A percentile compares a stretch with the other conserved stretches of the same genome.
phyloP scores from a whole-genome alignment of 1,284 basidiomycete genomes.

The Cutaneotrichosporon spelunceum region DNA sequence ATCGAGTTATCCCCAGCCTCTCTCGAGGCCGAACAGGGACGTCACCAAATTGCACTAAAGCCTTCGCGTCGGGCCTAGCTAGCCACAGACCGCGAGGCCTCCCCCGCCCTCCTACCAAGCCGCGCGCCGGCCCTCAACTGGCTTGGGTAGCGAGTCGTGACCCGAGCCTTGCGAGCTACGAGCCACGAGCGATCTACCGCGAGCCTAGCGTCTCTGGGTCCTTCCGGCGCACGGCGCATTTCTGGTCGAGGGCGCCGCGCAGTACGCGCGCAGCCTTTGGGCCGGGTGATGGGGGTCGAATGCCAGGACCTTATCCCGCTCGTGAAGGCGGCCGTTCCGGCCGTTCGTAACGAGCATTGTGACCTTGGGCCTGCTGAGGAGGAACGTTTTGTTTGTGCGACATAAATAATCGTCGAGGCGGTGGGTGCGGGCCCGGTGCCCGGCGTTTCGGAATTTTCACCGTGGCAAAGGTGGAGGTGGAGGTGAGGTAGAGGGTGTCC shows the following conservation, averaged over 20 bases:
- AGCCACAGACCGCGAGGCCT: constrained; percentile 20
- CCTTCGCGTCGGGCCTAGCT: constrained; percentile 30
- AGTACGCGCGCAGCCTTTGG: constrained; percentile 46
- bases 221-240: constrained; percentile 33
- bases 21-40: constrained; percentile 24
- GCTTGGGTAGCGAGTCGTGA: too few species aligned
- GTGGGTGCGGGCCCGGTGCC: background rate
- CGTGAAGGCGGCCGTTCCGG: constrained; percentile 29
- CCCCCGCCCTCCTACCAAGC: constrained; percentile 50
- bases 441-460: background rate
- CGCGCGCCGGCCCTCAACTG: constrained; percentile 6
- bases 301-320: constrained; percentile 55
- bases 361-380: constrained; percentile 48
- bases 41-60: constrained; percentile 56
- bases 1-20: constrained; percentile 50
- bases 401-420: background rate
- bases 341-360: constrained; percentile 50
- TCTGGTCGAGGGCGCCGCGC: constrained; percentile 51
- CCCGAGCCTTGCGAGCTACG: too few species aligned
- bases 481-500: background rate
- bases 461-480: background rate
- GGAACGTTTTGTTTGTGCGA: background rate
- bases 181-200: too few species aligned
- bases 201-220: constrained; percentile 46
- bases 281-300: constrained; percentile 50